Conservation (phyloP, 345 rosid species). For the Salix viminalis region DNA sequence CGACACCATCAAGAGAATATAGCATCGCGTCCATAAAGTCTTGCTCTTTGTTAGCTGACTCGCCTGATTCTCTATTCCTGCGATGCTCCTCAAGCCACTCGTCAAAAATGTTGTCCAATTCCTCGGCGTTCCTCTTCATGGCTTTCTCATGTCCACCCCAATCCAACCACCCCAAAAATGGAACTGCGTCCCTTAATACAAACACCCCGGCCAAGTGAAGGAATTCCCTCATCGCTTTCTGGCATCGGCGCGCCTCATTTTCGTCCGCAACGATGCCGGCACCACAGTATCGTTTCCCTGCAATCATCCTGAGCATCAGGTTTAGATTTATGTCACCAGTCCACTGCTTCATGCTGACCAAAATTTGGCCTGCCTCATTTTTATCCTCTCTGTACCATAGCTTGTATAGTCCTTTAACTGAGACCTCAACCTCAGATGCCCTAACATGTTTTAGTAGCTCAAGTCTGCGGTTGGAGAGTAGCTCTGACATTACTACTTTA, state of each 20-base stretch:
- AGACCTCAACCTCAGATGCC: constrained; percentile 11
- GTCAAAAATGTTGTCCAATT: constrained; percentile 3
- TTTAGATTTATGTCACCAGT: constrained; percentile 25
- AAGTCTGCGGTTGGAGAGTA: constrained; percentile 29
- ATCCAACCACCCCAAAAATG: constrained; percentile 29
- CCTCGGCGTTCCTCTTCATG: constrained; percentile 23
- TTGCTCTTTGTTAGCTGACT: neutral
- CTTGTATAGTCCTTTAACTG: constrained; percentile 21
- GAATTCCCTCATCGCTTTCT: constrained; percentile 12
- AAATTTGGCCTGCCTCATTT: neutral
- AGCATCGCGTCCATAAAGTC: constrained; percentile 30
- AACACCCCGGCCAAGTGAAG: constrained; percentile 5
- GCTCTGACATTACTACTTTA: constrained; percentile 22
- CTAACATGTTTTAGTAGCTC: constrained; percentile 26
- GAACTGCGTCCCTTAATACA: constrained; percentile 23
- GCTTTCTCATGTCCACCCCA: constrained; percentile 26
- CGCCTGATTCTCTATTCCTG: neutral
- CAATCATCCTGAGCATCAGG: constrained; percentile 27
- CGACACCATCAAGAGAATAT: neutral
- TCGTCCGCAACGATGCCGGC: constrained; percentile 3
- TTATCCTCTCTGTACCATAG: constrained; percentile 5
- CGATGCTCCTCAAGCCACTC: constrained; percentile 29
- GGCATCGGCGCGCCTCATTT: constrained; percentile 15
- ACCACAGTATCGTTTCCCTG: constrained; percentile 29
- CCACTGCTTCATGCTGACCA: constrained; percentile 35